Conservation (phyloP, 1,284 basidiomycete species). For the Fomes fomentarius region DNA sequence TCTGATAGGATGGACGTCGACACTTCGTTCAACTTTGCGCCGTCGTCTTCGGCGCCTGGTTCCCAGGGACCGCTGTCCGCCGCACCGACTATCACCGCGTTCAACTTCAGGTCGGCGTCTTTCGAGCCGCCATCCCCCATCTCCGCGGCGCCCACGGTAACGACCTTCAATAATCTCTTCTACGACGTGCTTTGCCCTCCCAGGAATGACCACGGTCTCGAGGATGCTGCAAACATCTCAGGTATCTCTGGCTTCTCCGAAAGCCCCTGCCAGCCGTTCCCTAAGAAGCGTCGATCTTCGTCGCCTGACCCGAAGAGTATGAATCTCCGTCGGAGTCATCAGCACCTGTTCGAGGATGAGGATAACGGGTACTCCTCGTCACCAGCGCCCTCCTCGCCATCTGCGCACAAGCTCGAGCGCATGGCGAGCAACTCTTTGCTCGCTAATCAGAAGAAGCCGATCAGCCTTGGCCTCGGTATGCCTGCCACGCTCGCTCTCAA, state of each 20-base stretch:
- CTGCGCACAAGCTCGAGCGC: constrained; percentile 64
- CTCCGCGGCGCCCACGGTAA: constrained; percentile 56
- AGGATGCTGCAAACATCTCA: constrained; percentile 20
- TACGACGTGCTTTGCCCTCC: constrained; percentile 57
- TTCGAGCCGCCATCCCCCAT: constrained; percentile 41
- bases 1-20: constrained; percentile 80
- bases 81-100: constrained; percentile 33
- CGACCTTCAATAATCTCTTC: constrained; percentile 61
- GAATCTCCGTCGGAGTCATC: constrained; percentile 36
- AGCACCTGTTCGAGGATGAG: constrained; percentile 31
- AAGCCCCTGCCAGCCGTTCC: constrained; percentile 48
- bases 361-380: constrained; percentile 48
- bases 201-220: constrained; percentile 8
- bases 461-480: constrained; percentile 59
- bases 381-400: constrained; percentile 64
- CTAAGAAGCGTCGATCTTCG: constrained; percentile 69
- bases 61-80: constrained; percentile 26
- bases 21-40: constrained; percentile 40
- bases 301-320: constrained; percentile 58
- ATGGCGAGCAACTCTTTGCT: constrained; percentile 43
- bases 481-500: constrained; percentile 49
- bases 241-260: constrained; percentile 35
- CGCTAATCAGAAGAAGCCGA: constrained; percentile 55
- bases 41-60: constrained; percentile 29
- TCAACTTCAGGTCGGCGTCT: constrained; percentile 30